Percentiles rank a stretch among this genome's conserved stretches.
phyloP scores from a whole-genome alignment of 164 flowering plant genomes.

The Piper betle region DNA sequence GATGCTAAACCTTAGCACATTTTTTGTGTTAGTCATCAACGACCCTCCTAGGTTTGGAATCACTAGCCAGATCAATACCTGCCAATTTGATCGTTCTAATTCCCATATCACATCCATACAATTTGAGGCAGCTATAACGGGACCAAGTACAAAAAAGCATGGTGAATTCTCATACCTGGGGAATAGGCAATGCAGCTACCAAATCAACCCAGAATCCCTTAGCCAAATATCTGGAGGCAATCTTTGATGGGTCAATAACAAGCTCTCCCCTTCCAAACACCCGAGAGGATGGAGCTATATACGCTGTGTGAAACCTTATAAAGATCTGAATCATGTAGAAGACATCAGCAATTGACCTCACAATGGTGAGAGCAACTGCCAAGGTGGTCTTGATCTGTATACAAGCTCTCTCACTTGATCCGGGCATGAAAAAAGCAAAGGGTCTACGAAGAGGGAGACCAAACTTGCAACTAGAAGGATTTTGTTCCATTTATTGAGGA shows the following conservation, averaged over 20 bases:
- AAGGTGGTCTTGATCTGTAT: constrained; percentile 38
- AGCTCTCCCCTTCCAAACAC: constrained; percentile 97
- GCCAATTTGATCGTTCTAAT: constrained; percentile 8
- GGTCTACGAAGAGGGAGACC: constrained; percentile 81
- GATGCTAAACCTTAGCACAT: constrained; percentile 31
- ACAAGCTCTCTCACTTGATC: constrained; percentile 31
- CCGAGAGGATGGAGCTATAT: constrained; percentile 84
- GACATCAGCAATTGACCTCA: constrained; percentile 58
- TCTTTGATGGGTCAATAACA: constrained; percentile 57
- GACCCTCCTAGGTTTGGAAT: constrained; percentile 56
- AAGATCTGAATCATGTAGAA: constrained; percentile 63
- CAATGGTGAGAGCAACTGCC: constrained; percentile 41
- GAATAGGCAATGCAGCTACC: constrained; percentile 77
- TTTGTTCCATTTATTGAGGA: constrained; percentile 67
- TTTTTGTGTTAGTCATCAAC: constrained; percentile 53
- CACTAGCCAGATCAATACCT: constrained; percentile 66
- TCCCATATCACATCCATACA: neutral
- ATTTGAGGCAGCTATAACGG: neutral
- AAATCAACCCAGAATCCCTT: constrained; percentile 63
- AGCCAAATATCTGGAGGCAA: constrained; percentile 49
- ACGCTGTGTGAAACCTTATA: constrained; percentile 74
- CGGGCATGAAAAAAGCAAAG: constrained; percentile 70
- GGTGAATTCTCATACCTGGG: constrained; percentile 47
- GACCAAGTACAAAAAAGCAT: no score
- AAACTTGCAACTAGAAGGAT: constrained; percentile 64